These are phyloP conservation scores for Botryotinia narcissicola DNA, from an alignment of 2,329 filamentous ascomycete genomes.

Conservation along the genomic window DNA sequence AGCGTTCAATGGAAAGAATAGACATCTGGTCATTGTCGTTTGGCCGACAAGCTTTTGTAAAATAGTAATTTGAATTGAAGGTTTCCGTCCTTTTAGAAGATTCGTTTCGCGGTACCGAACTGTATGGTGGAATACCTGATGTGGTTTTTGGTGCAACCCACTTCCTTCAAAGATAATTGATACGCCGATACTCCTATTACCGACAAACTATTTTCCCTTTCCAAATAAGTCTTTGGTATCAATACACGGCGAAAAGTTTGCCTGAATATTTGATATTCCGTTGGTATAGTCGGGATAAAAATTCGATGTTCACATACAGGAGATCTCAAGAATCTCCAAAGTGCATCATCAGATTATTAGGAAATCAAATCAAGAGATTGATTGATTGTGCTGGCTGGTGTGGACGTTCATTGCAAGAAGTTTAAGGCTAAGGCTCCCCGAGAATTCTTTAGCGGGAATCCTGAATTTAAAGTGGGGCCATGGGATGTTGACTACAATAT, in stretches of 20 bases:
- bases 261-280: neutral
- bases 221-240: neutral
- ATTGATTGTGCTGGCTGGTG: conserved; percentile 9
- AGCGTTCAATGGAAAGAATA: conserved; percentile 38
- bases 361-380: conserved; percentile 13
- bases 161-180: conserved; percentile 18
- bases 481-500: neutral
- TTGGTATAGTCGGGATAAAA: neutral
- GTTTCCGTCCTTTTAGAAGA: neutral
- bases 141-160: conserved; percentile 20
- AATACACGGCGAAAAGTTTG: neutral
- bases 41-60: conserved; percentile 30
- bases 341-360: conserved; percentile 2
- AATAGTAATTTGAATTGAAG: neutral
- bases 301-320: conserved; percentile 6
- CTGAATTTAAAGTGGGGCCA: neutral
- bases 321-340: conserved; percentile 11
- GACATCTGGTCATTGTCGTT: conserved; percentile 41
- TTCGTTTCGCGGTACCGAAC: conserved; percentile 16
- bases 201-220: conserved; percentile 7
- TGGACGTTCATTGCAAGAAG: conserved; percentile 2
- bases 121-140: conserved; percentile 12
- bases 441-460: conserved; percentile 15
- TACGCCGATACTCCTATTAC: conserved; percentile 19
- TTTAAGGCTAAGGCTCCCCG: conserved; percentile 12